Evolutionary conservation across 805 yeast species (phyloP).

Genomic region (Barnettozyma siamensis): DNA sequence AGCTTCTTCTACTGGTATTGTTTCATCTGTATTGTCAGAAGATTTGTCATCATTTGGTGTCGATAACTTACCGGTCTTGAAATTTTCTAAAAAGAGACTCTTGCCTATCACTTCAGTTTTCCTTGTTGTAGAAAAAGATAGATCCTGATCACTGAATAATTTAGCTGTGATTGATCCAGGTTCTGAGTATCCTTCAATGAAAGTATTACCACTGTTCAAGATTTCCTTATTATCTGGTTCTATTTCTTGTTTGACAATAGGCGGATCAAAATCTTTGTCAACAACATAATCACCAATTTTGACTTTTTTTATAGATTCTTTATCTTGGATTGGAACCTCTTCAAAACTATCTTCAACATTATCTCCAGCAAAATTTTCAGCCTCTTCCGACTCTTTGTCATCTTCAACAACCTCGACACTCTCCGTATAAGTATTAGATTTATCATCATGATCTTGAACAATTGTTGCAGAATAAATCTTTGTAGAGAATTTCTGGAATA

Average conservation of each 20-base stretch:
- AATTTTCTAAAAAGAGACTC: constrained; percentile 1
- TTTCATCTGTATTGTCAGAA: background rate
- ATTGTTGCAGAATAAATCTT: background rate
- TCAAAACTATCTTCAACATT: too few relatives aligned
- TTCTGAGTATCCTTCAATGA: constrained; percentile 6
- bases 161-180: constrained; percentile 13
- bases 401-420: too few relatives aligned
- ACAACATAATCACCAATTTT: background rate
- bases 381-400: too few relatives aligned
- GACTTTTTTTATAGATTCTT: background rate
- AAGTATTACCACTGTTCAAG: background rate
- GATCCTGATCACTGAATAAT: constrained; percentile 5
- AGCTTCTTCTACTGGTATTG: background rate
- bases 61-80: background rate
- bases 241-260: too few relatives aligned
- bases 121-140: constrained; percentile 4
- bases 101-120: background rate
- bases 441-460: background rate
- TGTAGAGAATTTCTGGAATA: constrained; percentile 8
- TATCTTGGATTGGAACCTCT: too few relatives aligned
- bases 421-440: too few relatives aligned
- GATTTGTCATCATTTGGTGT: background rate
- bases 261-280: too few relatives aligned
- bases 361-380: too few relatives aligned
- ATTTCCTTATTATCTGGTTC: background rate